Conservation (phyloP, 768 basidiomycete genomes). For the Peribolospora kevripleyi region DNA sequence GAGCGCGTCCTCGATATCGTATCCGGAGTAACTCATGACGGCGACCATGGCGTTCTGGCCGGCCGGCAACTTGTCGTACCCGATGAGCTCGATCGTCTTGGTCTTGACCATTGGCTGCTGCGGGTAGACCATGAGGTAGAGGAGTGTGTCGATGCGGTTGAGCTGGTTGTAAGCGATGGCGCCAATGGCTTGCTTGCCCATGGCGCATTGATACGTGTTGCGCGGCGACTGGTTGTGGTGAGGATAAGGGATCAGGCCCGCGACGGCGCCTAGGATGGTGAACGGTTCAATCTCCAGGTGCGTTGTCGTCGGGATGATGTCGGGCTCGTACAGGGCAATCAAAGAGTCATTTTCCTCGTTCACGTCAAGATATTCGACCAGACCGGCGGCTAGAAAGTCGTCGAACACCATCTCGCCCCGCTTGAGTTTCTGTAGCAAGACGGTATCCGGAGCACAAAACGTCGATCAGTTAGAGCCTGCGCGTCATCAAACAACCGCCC, state of each 20-base stretch:
- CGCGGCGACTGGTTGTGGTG: conserved; percentile 98
- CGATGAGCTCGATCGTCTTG: conserved; percentile 87
- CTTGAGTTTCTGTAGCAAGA: conserved; percentile 40
- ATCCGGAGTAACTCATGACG: conserved; percentile 97
- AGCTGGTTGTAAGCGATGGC: conserved; percentile 96
- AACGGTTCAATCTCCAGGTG: conserved; percentile 98
- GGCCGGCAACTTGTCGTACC: conserved; percentile 86
- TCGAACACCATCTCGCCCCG: conserved; percentile 59
- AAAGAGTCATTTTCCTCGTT: conserved; percentile 97
- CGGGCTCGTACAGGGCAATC: conserved; percentile 77
- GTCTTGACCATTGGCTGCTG: conserved; percentile 99
- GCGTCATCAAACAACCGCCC: not conserved
- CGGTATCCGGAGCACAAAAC: not conserved
- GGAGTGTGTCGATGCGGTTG: conserved; percentile 84
- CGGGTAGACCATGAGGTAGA: conserved; percentile 94
- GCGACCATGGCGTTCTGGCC: conserved; percentile 97
- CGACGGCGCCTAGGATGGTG: conserved; percentile 87
- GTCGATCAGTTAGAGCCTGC: not conserved
- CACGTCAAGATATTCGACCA: conserved; percentile 94
- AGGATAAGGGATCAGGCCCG: conserved; percentile 93
- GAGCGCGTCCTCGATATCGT: conserved; percentile 96
- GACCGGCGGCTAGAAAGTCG: conserved; percentile 69
- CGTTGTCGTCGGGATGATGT: conserved; percentile 59
- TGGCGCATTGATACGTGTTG: conserved; percentile 98
- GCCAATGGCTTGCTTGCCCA: conserved; percentile 99